Percentiles rank a stretch among this genome's conserved stretches.
phyloP scores from a whole-genome alignment of 108 stramenopile genomes.

The Cylindrotheca fusiformis region DNA sequence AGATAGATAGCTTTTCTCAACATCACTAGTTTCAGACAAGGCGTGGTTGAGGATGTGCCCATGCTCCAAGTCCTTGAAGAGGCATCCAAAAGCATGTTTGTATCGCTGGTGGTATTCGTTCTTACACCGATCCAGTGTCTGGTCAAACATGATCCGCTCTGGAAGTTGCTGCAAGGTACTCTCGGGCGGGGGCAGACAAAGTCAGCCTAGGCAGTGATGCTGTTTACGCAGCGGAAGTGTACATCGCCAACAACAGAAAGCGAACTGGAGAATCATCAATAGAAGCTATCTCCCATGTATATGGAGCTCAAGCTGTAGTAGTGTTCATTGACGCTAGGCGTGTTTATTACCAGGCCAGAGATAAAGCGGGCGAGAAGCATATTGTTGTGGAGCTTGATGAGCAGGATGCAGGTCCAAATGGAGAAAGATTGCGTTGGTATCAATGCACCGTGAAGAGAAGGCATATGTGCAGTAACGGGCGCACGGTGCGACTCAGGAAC shows the following conservation, averaged over 20 bases:
- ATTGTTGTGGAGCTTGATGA: constrained; percentile 69
- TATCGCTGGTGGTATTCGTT: constrained; percentile 99
- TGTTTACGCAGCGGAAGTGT: constrained; percentile 88
- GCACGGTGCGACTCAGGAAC: constrained; percentile 75
- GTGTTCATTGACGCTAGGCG: constrained; percentile 96
- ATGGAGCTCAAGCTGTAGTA: constrained; percentile 98
- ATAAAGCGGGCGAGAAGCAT: constrained; percentile 43
- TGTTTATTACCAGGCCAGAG: constrained; percentile 75
- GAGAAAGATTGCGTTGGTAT: constrained; percentile 92
- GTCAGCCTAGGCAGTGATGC: constrained; percentile 95
- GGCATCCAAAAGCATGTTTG: constrained; percentile 92
- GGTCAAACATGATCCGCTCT: constrained; percentile 85
- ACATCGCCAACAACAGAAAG: constrained; percentile 45
- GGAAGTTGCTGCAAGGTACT: constrained; percentile 96
- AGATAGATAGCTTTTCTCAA: constrained; percentile 97
- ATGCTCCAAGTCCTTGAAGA: constrained; percentile 95
- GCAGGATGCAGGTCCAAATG: constrained; percentile 69
- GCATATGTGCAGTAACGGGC: constrained; percentile 92
- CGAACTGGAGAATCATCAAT: constrained; percentile 86
- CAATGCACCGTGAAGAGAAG: constrained; percentile 96
- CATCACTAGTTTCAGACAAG: constrained; percentile 94
- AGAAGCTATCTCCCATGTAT: constrained; percentile 86
- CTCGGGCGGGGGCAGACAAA: constrained; percentile 99
- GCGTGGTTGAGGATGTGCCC: constrained; percentile 95
- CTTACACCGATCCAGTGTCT: constrained; percentile 77